phyloP scores from a whole-genome alignment of 768 basidiomycete species.

The Pisolithus orientalis region DNA sequence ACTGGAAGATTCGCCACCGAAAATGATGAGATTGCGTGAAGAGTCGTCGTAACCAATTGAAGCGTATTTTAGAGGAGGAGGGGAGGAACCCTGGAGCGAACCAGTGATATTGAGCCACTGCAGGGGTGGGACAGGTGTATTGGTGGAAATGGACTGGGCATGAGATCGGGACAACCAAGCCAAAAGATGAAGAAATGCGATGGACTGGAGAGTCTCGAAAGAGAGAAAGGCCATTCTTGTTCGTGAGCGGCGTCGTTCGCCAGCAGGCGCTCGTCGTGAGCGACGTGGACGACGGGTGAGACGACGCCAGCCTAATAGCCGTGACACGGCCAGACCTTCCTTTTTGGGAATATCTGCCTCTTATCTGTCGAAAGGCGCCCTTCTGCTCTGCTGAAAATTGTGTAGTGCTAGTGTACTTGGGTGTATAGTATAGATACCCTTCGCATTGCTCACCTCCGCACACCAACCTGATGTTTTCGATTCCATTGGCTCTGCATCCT shows the following conservation, averaged over 20 bases:
- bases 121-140: constrained; percentile 37
- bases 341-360: not conserved
- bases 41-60: constrained; percentile 51
- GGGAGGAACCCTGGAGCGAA: constrained; percentile 46
- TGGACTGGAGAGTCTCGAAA: constrained; percentile 9
- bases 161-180: constrained; percentile 12
- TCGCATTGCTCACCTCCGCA: no score
- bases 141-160: constrained; percentile 48
- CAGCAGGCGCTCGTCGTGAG: constrained; percentile 24
- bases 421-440: no score
- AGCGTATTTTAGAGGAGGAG: constrained; percentile 63
- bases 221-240: constrained; percentile 9
- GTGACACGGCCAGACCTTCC: not conserved
- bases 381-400: no score
- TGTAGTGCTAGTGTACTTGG: no score
- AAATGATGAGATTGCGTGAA: constrained; percentile 58
- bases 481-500: no score
- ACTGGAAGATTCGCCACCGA: constrained; percentile 67
- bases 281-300: constrained; percentile 10
- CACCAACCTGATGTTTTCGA: no score
- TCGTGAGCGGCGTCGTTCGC: constrained; percentile 11
- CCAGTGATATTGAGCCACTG: constrained; percentile 65
- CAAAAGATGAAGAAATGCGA: constrained; percentile 11
- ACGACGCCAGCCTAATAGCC: constrained; percentile 1
- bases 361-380: not conserved